Percentiles rank a stretch among this genome's conserved stretches.
These are phyloP conservation scores for Podila minutissima DNA, from an alignment of 192 early-diverging fungal species.

Conservation along the genomic window DNA sequence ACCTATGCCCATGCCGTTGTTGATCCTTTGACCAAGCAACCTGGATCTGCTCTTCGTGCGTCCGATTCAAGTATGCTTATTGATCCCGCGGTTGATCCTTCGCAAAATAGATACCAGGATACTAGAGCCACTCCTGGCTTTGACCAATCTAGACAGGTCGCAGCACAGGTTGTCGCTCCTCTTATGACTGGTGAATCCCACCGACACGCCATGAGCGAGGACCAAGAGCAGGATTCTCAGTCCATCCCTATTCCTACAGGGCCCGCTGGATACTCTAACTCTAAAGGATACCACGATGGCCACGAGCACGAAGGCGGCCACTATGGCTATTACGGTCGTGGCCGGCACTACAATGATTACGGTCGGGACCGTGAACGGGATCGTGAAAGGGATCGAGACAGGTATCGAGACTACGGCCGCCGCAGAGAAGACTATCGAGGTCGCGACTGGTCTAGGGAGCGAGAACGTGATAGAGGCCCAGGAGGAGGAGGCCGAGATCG, in stretches of 20 bases:
- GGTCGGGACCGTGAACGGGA: slow-evolving; percentile 20
- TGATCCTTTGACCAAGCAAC: slow-evolving; percentile 6
- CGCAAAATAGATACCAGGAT: neutral
- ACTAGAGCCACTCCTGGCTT: neutral
- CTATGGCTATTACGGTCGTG: slow-evolving; percentile 20
- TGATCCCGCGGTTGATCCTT: neutral
- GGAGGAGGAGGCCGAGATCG: slow-evolving; percentile 3
- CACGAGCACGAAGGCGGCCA: slow-evolving; percentile 23
- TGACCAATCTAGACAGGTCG: neutral
- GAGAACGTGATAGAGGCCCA: slow-evolving; percentile 15
- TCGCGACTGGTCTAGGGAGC: slow-evolving; percentile 40
- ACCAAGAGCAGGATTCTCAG: neutral
- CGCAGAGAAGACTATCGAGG: slow-evolving; percentile 26
- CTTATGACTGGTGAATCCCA: neutral
- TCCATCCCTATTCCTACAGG: slow-evolving; percentile 4
- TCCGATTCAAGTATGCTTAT: neutral
- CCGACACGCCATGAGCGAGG: neutral
- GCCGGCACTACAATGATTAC: slow-evolving; percentile 10
- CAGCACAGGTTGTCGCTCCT: neutral
- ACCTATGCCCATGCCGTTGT: neutral
- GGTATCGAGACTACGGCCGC: slow-evolving; percentile 35
- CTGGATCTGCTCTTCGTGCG: neutral
- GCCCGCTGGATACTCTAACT: neutral
- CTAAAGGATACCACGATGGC: slow-evolving; percentile 18
- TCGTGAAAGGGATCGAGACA: slow-evolving; percentile 25